Evolutionary conservation across 768 basidiomycete genomes (phyloP), one percentile per base, ranked within the genome.

Genomic region (Cubamyces sp.): DNA sequence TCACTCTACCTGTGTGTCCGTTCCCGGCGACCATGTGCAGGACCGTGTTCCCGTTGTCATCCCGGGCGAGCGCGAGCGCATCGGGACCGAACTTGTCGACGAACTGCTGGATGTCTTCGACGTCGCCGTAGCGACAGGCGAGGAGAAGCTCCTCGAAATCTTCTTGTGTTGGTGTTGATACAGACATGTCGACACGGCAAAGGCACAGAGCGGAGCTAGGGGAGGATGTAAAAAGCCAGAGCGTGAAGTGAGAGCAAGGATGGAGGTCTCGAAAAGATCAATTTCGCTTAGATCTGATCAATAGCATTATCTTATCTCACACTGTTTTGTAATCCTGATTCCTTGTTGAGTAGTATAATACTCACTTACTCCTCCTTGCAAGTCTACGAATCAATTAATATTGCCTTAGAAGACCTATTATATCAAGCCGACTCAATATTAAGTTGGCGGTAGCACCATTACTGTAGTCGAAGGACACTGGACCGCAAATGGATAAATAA

Each of bases 11-110:
- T 76, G 78, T 68, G 79, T 97, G 95, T 0, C 95, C 95, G 74
- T 98, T 98, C 1, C 84, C 95, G 59, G 85, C 87, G 15, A 83
- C 80, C 94, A 96, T 96, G 73, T 97, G 95, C 41, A 97, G 76
- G 42, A 87, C 76, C 2, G 83, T 86, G 77, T 94, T 97, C 41
- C 84, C 88, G 70, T 90, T 84, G 45, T 87, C 87, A 76, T 96
- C 95, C 43, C 79, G 82, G 14, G 86, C 74, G 40, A 73, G 70
- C 41, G 74, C 74, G 14, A 92, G 75, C 0, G 81, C 60, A 5
- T 76, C 76, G 1, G 75, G 59, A 11, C 90, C 87, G 71, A 86
- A 89, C 40, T 78, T 76, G 21, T 80, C 73, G 26, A 91, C 76
- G 65, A 91, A 96, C 3, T 77, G 76, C 47, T 87, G 79, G 41